Base-by-base conservation (phyloP, 75 land plant species). In the Selaginella moellendorffii region DNA sequence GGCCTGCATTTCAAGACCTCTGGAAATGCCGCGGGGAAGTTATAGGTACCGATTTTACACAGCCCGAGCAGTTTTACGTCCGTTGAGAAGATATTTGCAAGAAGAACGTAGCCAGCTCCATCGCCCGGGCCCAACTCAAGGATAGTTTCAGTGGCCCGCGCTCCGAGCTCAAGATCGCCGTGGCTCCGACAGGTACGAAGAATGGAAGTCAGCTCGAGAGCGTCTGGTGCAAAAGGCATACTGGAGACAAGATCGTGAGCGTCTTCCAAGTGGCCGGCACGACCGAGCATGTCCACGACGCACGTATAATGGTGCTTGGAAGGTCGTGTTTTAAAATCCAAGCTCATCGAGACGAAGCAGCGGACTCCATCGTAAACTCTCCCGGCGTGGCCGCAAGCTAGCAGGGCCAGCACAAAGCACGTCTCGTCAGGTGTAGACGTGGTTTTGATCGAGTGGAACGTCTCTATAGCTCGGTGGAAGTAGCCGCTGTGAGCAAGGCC, bases 301-400 rank as follows among this genome's bases (percentile, higher is more conserved):
- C 65, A 63, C 12, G 52, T 52, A 63, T 63, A 63, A 19, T 63
- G 65, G 27, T 29, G 14, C 17, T 24, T 31, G 46, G 2, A 1
- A 0, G 65, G 46, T n/a, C 1, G 19, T 20, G 46, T 63, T 14
- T 29, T 14, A 17, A 31, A 63, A 0, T 0, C 22, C 0, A 9
- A 10, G 0, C 1, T 1, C 65, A 63, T 63, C 5, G 2, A 2
- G 2, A 31, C 9, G 46, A 63, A 63, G 17, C 17, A 63, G 5
- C 22, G 10, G 1, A 5, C 26, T 12, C 65, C 65, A 10, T 18
- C 65, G 0, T 30, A 25, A n/a, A 63, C 46, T 17, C 31, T 2
- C 1, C 65, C 65, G 14, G 9, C 20, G 25, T 63, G 65, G 19
- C 65, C 24, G 22, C 65, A 63, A n/a, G n/a, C n/a, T n/a, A n/a